Conservation (phyloP, 2,329 filamentous ascomycete genomes). For the Acarospora socialis region DNA sequence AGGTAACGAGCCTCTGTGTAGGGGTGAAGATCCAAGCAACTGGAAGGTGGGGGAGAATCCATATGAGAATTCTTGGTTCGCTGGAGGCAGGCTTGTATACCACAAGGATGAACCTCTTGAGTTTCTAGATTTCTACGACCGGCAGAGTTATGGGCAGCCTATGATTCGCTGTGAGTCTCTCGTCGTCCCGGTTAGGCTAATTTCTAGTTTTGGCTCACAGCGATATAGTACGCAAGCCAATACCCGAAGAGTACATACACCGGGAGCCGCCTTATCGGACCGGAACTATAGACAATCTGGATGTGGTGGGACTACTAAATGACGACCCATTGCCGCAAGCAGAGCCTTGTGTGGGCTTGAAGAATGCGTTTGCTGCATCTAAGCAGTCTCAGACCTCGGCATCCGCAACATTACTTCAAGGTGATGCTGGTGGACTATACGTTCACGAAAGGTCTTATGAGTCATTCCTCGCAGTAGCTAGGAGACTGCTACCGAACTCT, state of each 20-base stretch:
- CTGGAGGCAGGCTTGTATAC: neutral
- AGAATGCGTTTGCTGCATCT: neutral
- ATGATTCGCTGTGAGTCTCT: neutral
- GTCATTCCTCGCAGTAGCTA: neutral
- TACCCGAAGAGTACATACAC: slow-evolving; percentile 1
- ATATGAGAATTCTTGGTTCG: neutral
- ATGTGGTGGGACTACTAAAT: neutral
- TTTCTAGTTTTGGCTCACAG: neutral
- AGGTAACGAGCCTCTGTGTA: neutral
- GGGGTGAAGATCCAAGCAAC: neutral
- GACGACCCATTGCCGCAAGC: neutral
- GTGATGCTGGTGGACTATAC: neutral
- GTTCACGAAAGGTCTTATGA: neutral
- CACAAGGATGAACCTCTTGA: neutral
- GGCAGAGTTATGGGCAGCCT: neutral
- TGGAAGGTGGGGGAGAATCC: neutral
- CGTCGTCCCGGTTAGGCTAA: neutral
- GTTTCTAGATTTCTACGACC: slow-evolving; percentile 1
- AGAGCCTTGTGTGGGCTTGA: neutral
- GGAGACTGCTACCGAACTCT: neutral
- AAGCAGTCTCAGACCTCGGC: too few relatives aligned
- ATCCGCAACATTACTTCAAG: neutral
- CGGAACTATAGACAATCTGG: neutral
- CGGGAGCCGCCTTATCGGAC: neutral
- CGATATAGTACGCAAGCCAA: neutral